Evolutionary conservation across 169 alveolate genomes (phyloP).

Genomic region (Plasmodium gallinaceum): DNA sequence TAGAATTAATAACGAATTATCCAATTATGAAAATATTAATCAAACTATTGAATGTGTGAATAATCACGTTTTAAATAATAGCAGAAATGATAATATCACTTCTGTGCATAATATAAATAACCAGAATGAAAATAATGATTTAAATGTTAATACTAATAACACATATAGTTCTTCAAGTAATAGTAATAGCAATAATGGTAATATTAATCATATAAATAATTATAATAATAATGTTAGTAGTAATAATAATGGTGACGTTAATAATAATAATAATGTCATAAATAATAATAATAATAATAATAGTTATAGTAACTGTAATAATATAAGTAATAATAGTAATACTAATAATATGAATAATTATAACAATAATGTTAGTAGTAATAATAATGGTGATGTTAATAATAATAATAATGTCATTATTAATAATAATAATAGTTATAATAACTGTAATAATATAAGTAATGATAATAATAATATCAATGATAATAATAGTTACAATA

Average conservation of each 20-base stretch:
- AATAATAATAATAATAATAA: not conserved
- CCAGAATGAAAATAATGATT: not conserved
- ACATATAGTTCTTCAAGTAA: not conserved
- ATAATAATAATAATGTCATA: not conserved
- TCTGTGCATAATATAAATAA: not conserved
- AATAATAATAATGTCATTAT: not conserved
- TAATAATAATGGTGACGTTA: not conserved
- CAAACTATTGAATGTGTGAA: not conserved
- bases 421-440: not conserved
- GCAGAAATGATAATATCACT: not conserved
- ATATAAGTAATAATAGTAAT: not conserved
- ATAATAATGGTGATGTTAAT: not conserved
- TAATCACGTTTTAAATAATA: not conserved
- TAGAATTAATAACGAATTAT: slow-evolving; percentile 5
- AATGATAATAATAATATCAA: not conserved
- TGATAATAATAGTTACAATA: not conserved
- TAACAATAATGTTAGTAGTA: not conserved
- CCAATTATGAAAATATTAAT: slow-evolving; percentile 9
- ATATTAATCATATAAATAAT: not conserved
- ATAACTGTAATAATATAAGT: no score
- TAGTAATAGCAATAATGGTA: not conserved
- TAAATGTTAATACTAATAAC: not conserved
- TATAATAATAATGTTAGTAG: not conserved
- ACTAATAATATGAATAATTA: not conserved
- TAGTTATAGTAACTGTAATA: not conserved